Evolutionary conservation across 108 stramenopile genomes (phyloP).

Genomic region (Skeletonema menzelii): DNA sequence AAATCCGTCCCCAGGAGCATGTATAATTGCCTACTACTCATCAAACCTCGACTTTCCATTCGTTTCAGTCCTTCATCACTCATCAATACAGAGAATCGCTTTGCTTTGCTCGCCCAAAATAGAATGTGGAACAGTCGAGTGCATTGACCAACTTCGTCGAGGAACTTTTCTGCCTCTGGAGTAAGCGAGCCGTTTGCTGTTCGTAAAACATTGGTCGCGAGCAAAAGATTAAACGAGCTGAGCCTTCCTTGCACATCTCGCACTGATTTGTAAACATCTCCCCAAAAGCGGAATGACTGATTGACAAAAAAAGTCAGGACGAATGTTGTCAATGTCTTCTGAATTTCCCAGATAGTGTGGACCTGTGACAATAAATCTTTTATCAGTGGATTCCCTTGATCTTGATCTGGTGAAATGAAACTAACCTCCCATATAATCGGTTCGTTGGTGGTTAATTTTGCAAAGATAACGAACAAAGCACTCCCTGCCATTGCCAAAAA

Average conservation of each 20-base stretch:
- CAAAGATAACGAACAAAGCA: conserved; percentile 14
- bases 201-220: conserved; percentile 3
- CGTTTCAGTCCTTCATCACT: conserved; percentile 11
- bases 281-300: conserved; percentile 32
- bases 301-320: conserved; percentile 36
- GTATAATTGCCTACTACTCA: conserved; percentile 6
- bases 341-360: conserved; percentile 10
- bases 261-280: conserved; percentile 13
- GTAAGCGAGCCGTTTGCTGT: neutral
- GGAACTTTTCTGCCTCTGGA: conserved; percentile 10
- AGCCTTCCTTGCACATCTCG: conserved; percentile 22
- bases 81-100: conserved; percentile 9
- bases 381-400: conserved; percentile 1
- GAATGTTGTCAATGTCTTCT: conserved; percentile 21
- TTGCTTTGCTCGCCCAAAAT: conserved; percentile 26
- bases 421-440: neutral
- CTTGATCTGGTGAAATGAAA: conserved; percentile 1
- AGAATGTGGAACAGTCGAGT: conserved; percentile 27
- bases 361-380: neutral
- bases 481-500: conserved; percentile 9
- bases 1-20: neutral
- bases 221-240: conserved; percentile 9
- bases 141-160: conserved; percentile 22
- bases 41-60: conserved; percentile 19
- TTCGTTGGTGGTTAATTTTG: conserved; percentile 5